Evolutionary conservation across 805 yeast genomes (phyloP).

Genomic region (Barnettozyma sp.): DNA sequence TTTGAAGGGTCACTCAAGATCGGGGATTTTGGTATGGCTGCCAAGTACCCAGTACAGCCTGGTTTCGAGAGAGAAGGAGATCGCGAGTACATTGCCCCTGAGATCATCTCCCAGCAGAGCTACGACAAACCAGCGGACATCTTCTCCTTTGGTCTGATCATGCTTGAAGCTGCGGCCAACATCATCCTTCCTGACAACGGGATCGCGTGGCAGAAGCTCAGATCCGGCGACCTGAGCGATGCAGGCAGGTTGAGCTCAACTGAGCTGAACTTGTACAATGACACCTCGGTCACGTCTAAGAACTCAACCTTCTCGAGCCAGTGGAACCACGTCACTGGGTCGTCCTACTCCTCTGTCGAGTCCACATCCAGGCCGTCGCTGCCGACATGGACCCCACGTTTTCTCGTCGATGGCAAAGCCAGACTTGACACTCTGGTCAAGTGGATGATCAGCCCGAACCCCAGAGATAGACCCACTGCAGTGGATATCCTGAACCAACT

Average conservation of each 20-base stretch:
- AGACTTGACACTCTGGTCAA: constrained; percentile 74
- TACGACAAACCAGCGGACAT: constrained; percentile 93
- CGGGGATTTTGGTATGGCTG: constrained; percentile 95
- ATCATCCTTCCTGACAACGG: constrained; percentile 94
- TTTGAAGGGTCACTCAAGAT: constrained; percentile 92
- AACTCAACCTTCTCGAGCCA: constrained; percentile 21
- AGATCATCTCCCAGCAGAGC: constrained; percentile 70
- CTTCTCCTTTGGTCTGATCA: constrained; percentile 87
- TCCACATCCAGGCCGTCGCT: constrained; percentile 28
- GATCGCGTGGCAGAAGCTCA: constrained; percentile 88
- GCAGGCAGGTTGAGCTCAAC: constrained; percentile 82
- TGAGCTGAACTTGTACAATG: constrained; percentile 38
- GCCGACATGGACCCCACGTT: constrained; percentile 87
- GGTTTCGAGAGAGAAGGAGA: constrained; percentile 91
- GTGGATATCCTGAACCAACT: constrained; percentile 56
- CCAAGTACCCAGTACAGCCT: constrained; percentile 63
- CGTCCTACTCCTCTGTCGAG: constrained; percentile 25
- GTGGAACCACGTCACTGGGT: constrained; percentile 21
- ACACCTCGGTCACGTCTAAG: constrained; percentile 18
- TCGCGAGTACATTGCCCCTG: constrained; percentile 96
- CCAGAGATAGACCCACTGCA: constrained; percentile 75
- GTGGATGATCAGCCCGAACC: constrained; percentile 86
- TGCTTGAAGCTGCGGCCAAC: constrained; percentile 94
- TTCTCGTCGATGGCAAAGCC: constrained; percentile 64
- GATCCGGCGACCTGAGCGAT: constrained; percentile 93